Evolutionary conservation across 192 early-diverging fungal species (phyloP).

Genomic region (Lunasporangiospora selenospora): DNA sequence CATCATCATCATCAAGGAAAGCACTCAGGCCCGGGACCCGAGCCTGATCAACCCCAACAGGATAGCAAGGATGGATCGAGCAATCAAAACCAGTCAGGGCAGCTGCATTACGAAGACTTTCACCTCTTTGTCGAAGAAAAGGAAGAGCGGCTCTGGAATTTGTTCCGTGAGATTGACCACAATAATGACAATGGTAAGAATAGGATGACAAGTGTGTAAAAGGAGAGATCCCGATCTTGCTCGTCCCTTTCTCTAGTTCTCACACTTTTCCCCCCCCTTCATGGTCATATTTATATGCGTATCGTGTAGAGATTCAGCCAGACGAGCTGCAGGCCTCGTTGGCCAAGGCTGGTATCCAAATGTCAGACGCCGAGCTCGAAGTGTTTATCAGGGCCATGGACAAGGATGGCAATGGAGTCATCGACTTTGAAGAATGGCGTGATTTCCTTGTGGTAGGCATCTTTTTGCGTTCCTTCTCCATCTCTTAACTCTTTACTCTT

Average conservation of each 20-base stretch:
- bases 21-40: not conserved
- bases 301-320: slow-evolving; percentile 52
- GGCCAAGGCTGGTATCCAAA: slow-evolving; percentile 63
- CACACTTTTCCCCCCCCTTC: too few species aligned
- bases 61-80: not conserved
- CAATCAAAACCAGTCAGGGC: slow-evolving; percentile 15
- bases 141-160: slow-evolving; percentile 65
- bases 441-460: slow-evolving; percentile 62
- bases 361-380: slow-evolving; percentile 63
- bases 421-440: slow-evolving; percentile 74
- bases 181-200: slow-evolving; percentile 55
- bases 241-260: too few species aligned
- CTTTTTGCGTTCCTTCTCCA: too few species aligned
- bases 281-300: too few species aligned
- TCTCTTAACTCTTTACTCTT: too few species aligned
- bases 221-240: too few species aligned
- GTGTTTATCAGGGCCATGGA: slow-evolving; percentile 70
- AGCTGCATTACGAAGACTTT: slow-evolving; percentile 62
- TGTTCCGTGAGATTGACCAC: slow-evolving; percentile 72
- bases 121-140: slow-evolving; percentile 69
- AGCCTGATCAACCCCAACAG: not conserved
- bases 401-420: slow-evolving; percentile 65
- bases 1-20: not conserved
- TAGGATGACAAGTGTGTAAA: too few species aligned
- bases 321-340: slow-evolving; percentile 63